Conservation (phyloP, 1,139 yeast genomes). For the Casaregolazyma suthepensis region DNA sequence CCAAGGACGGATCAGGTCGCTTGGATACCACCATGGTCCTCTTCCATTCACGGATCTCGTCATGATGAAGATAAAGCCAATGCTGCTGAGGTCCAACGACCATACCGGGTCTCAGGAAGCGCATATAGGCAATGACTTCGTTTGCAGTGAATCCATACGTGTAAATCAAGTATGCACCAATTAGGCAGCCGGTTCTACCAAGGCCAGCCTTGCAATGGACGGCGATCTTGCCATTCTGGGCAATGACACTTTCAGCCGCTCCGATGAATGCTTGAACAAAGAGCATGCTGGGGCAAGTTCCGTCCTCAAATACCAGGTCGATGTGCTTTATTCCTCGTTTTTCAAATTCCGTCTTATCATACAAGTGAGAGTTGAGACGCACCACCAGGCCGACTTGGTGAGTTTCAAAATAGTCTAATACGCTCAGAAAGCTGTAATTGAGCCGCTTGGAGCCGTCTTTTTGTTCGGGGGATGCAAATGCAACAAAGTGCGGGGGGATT, state of each 20-base stretch:
- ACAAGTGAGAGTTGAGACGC: slow-evolving; percentile 82
- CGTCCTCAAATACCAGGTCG: slow-evolving; percentile 96
- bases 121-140: slow-evolving; percentile 93
- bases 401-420: slow-evolving; percentile 63
- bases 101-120: slow-evolving; percentile 97
- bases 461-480: slow-evolving; percentile 96
- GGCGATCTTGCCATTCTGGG: slow-evolving; percentile 85
- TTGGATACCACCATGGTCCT: slow-evolving; percentile 81
- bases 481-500: slow-evolving; percentile 87
- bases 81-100: slow-evolving; percentile 99
- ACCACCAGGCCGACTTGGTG: slow-evolving; percentile 84
- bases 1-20: slow-evolving; percentile 63
- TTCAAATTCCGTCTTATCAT: slow-evolving; percentile 78
- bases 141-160: slow-evolving; percentile 96
- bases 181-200: slow-evolving; percentile 95
- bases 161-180: slow-evolving; percentile 93
- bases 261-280: slow-evolving; percentile 90
- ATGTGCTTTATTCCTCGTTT: slow-evolving; percentile 79
- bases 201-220: slow-evolving; percentile 98
- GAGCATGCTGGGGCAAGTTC: slow-evolving; percentile 94
- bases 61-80: slow-evolving; percentile 94
- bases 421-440: slow-evolving; percentile 53
- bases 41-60: slow-evolving; percentile 94
- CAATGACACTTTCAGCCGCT: slow-evolving; percentile 83
- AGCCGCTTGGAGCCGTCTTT: slow-evolving; percentile 35